Evolutionary conservation across 2,329 filamentous ascomycete genomes (phyloP), one percentile per base, ranked within the genome.

Genomic region (Monilinia laxa): DNA sequence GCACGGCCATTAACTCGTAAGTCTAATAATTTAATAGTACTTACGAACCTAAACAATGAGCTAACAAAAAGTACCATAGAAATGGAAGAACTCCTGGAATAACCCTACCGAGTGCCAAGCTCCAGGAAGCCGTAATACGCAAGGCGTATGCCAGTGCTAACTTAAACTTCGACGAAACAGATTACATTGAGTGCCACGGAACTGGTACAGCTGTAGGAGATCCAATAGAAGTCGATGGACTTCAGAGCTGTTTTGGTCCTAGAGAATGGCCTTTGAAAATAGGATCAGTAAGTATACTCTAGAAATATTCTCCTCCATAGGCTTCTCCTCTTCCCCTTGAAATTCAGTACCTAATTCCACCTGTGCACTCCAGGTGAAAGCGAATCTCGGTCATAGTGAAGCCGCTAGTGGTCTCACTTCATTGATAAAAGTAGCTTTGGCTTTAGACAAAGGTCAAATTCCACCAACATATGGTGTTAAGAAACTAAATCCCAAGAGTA

Each of bases 81-180:
- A 57, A 71, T 53, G 68, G 64, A 3, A 77, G 80, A 23, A 83
- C 68, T 54, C 76, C 71, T 25, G 84, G 84, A 0, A 82, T 87
- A 67, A 86, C 84, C 0, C 79, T 84, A 74, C 85, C 85, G 0
- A 85, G 77, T 62, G 73, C 76, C 1, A 64, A 70, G 3, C 79
- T 81, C 0, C 83, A 85, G 47, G 63, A 67, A 28, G 51, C 49
- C 4, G 40, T 69, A 1, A 66, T 69, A 18, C 51, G 63, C 14
- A 60, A 59, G 45, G 57, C 56, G 9, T 70, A 70, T 58, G 45
- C 49, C 35, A 28, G 47, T 45, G 64, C 67, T 35, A 52, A 55
- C 14, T 35, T 71, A 2, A 35, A 45, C 18, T 62, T 38, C n/a
- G 28, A 42, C 25, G 47, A 62, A 14, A 62, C 59, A n/a, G 59